A percentile compares a stretch with the other conserved stretches of the same genome.
Evolutionary conservation across 768 basidiomycete genomes (phyloP).

Genomic region (Phylloporus arenicola): DNA sequence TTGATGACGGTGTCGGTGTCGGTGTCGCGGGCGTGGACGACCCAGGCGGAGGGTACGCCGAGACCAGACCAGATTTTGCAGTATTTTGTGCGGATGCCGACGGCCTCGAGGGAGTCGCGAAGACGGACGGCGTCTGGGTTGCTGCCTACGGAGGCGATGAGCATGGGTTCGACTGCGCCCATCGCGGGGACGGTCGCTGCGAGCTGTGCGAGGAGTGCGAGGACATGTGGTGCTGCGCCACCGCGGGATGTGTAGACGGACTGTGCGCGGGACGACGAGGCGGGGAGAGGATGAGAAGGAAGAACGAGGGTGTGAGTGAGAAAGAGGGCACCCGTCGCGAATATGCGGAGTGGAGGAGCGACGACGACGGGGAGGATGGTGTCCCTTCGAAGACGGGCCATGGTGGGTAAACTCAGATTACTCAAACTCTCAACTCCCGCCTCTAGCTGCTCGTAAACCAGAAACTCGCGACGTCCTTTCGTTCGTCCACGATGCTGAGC

Average conservation of each 20-base stretch:
- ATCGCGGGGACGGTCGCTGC: conserved; percentile 22
- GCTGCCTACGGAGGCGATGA: conserved; percentile 71
- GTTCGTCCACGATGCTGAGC: no score
- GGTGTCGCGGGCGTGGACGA: conserved; percentile 67
- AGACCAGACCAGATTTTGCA: conserved; percentile 69
- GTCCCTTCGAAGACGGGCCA: conserved; percentile 29
- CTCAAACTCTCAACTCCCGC: no score
- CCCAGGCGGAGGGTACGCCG: conserved; percentile 78
- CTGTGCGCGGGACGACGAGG: conserved; percentile 61
- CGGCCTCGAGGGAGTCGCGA: conserved; percentile 56
- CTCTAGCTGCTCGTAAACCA: no score
- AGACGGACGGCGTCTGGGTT: conserved; percentile 65
- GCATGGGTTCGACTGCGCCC: conserved; percentile 42
- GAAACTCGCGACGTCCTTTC: conserved; percentile 8
- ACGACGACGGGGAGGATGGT: conserved; percentile 8
- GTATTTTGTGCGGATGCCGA: conserved; percentile 64
- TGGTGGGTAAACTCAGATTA: no score
- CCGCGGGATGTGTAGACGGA: conserved; percentile 63
- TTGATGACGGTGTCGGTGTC: conserved; percentile 69
- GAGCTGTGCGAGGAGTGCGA: conserved; percentile 71
- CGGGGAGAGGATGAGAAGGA: conserved; percentile 52
- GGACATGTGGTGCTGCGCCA: conserved; percentile 65
- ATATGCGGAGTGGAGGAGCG: conserved; percentile 47
- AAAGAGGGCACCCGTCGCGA: conserved; percentile 79
- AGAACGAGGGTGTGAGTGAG: conserved; percentile 66